These are phyloP conservation scores for Draba incana DNA, from an alignment of 345 rosid genomes.

Conservation along the genomic window DNA sequence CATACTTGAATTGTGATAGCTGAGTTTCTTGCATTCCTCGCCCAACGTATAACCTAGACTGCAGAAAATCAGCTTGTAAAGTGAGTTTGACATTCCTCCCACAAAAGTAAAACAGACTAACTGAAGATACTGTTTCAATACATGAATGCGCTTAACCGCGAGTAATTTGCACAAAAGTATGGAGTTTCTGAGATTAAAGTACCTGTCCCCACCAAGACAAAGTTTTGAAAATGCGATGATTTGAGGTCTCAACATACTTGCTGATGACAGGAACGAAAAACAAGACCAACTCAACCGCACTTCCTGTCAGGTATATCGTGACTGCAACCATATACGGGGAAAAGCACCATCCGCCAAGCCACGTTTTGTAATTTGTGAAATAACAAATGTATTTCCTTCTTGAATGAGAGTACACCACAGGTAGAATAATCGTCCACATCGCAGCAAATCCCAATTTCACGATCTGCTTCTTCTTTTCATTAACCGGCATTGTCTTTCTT, in stretches of 20 bases:
- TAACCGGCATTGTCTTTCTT: slow-evolving; percentile 61
- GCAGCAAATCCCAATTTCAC: slow-evolving; percentile 70
- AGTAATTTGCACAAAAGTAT: slow-evolving; percentile 21
- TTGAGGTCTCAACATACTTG: slow-evolving; percentile 83
- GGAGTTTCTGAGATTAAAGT: slow-evolving; percentile 27
- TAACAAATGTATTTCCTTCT: slow-evolving; percentile 85
- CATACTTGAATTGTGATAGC: slow-evolving; percentile 83
- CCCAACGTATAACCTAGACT: slow-evolving; percentile 89
- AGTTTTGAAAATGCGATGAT: slow-evolving; percentile 57
- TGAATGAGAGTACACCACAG: slow-evolving; percentile 68
- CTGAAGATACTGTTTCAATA: slow-evolving; percentile 14
- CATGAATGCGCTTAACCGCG: background rate
- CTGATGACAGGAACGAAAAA: slow-evolving; percentile 81
- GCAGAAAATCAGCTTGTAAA: slow-evolving; percentile 37
- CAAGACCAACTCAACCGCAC: slow-evolving; percentile 78
- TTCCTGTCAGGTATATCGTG: slow-evolving; percentile 63
- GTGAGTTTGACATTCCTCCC: slow-evolving; percentile 27
- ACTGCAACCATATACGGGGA: slow-evolving; percentile 89
- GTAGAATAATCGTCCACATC: slow-evolving; percentile 85
- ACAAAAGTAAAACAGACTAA: slow-evolving; percentile 23
- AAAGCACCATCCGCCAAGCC: slow-evolving; percentile 82
- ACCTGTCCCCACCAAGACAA: slow-evolving; percentile 91
- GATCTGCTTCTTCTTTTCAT: slow-evolving; percentile 62
- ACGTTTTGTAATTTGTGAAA: slow-evolving; percentile 58
- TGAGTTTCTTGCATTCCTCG: slow-evolving; percentile 98